Evolutionary conservation across 129 eudicot species (phyloP).

Genomic region (Scalesia atractyloides): DNA sequence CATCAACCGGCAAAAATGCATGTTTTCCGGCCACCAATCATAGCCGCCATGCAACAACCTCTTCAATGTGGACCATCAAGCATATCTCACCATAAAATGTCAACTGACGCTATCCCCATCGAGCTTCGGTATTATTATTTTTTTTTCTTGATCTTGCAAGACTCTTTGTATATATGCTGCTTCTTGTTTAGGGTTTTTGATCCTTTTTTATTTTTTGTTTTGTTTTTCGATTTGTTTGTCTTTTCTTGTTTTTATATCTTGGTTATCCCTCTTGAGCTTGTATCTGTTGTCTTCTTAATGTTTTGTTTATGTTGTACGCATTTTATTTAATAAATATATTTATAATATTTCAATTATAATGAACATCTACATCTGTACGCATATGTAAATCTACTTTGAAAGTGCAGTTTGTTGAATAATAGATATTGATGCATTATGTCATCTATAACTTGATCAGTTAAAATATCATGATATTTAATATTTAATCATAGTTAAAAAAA

Average conservation of each 20-base stretch:
- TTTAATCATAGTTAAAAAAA: background rate
- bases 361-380: too few species aligned
- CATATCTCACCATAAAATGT: background rate
- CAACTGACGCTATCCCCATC: slow-evolving; percentile 43
- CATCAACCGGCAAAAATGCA: slow-evolving; percentile 4
- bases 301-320: background rate
- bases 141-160: slow-evolving; percentile 84
- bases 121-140: slow-evolving; percentile 40
- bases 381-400: background rate
- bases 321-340: background rate
- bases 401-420: slow-evolving; percentile 9
- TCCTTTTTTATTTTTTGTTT: background rate
- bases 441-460: background rate
- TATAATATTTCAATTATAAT: background rate
- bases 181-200: background rate
- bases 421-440: too few species aligned
- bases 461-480: background rate
- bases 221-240: background rate
- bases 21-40: slow-evolving; percentile 10
- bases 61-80: slow-evolving; percentile 10
- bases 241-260: slow-evolving; percentile 6
- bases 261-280: slow-evolving; percentile 73
- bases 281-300: background rate
- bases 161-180: slow-evolving; percentile 10
- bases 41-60: background rate